Evolutionary conservation across 1,284 basidiomycete species (phyloP), one percentile per base, ranked within the genome.

Genomic region (Malassezia sp.): DNA sequence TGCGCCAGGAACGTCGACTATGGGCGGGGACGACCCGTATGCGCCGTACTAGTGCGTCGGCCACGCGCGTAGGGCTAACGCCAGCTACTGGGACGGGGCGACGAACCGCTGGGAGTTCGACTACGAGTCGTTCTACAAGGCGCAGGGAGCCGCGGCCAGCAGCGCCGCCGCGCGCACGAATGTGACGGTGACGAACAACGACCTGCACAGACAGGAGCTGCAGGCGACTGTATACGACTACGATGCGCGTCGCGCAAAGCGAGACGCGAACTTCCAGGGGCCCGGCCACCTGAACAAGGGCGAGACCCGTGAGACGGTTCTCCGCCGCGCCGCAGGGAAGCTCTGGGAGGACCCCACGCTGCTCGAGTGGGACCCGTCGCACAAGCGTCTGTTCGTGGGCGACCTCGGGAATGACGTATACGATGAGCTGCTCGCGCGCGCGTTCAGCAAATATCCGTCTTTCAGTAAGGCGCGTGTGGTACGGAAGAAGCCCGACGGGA

Each of bases 381-480:
- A 95, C 86, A 97, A 93, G 74, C 81, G 93, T 23, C 75, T 99
- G 35, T 99, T 99, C 64, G 88, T 99, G 18, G 93, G 93, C 38
- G 91, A 99, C 71, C 77, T 97, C 31, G 95, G 90, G 63, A 96
- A 96, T 68, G 93, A 97, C 72, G 90, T 97, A 23, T 88, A 86
- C 42, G 93, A 97, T 63, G 85, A 91, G 60, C 83, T 87, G 11
- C 78, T 96, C 15, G 75, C 87, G 39, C 85, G 85, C 60, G 89
- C 91, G 3, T 97, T 97, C 73, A 51, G 56, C 71, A 84, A 85
- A 71, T 97, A 91, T 67, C 71, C 83, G 0, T 87, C 87, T 9
- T 97, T 96, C 73, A 79, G 80, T 71, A 96, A 93, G 73, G 88
- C 87, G 38, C 82, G 88, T 53, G 91, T 99, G 41, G 85, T 97